A percentile compares a stretch with the other conserved stretches of the same genome.
phyloP scores from a whole-genome alignment of 352 stramenopile species.

The Phytophthora pseudosyringae region DNA sequence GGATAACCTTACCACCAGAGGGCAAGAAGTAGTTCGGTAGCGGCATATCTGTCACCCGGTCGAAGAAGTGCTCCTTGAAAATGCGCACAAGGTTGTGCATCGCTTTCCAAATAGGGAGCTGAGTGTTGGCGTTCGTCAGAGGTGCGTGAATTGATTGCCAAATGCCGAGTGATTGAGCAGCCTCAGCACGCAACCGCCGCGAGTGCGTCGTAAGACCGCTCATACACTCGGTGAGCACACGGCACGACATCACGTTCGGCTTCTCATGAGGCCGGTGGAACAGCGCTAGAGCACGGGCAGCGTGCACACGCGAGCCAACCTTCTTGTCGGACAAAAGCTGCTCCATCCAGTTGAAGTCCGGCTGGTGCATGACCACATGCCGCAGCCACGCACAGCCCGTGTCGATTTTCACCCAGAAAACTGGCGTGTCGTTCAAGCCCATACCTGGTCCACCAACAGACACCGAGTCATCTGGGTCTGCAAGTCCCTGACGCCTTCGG shows the following conservation, averaged over 20 bases:
- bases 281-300: constrained; percentile 71
- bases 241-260: constrained; percentile 87
- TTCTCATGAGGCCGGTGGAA: constrained; percentile 87
- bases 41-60: constrained; percentile 83
- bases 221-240: constrained; percentile 87
- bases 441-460: constrained; percentile 79
- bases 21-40: constrained; percentile 88
- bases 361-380: constrained; percentile 88
- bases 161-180: constrained; percentile 75
- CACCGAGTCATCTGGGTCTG: constrained; percentile 80
- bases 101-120: constrained; percentile 84
- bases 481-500: constrained; percentile 80
- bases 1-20: constrained; percentile 82
- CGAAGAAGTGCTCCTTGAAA: constrained; percentile 91
- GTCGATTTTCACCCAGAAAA: constrained; percentile 90
- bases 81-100: constrained; percentile 91
- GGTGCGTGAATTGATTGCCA: constrained; percentile 89
- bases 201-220: constrained; percentile 86
- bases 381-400: constrained; percentile 77
- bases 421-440: constrained; percentile 86
- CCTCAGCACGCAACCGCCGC: constrained; percentile 73
- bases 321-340: constrained; percentile 86
- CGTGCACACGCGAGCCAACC: constrained; percentile 82
- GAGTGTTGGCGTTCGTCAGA: constrained; percentile 81
- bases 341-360: constrained; percentile 92